Percentiles rank a stretch among this genome's conserved stretches.
Conservation (phyloP, 1,139 yeast genomes). For the Zygotorulaspora mrakii region DNA sequence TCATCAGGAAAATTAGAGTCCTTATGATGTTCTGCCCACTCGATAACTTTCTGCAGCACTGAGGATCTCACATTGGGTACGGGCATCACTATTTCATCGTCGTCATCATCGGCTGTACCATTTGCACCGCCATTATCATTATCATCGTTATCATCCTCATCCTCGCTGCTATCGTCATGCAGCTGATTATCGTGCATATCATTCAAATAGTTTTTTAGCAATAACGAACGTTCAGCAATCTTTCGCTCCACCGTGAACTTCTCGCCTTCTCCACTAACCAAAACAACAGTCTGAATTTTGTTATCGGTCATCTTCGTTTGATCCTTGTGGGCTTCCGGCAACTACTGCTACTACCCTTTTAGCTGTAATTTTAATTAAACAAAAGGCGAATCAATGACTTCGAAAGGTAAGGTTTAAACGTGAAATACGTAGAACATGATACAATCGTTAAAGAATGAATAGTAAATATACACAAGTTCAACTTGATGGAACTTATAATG, state of each 20-base stretch:
- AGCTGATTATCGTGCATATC: constrained; percentile 66
- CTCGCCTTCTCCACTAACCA: constrained; percentile 72
- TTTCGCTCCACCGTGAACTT: constrained; percentile 69
- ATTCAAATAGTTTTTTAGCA: constrained; percentile 86
- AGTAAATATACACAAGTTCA: no score
- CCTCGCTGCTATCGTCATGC: constrained; percentile 34
- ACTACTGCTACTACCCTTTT: neutral
- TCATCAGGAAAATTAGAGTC: constrained; percentile 75
- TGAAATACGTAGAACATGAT: neutral
- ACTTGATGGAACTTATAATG: no score
- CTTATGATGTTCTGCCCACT: constrained; percentile 97
- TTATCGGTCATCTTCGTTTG: constrained; percentile 8
- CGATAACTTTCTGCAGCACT: constrained; percentile 85
- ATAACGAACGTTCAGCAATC: constrained; percentile 85
- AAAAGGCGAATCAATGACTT: no score
- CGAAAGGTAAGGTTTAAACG: no score
- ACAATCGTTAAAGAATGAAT: no score
- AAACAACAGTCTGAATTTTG: constrained; percentile 42
- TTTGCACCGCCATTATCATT: constrained; percentile 44
- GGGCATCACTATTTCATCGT: constrained; percentile 74
- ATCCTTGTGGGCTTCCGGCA: neutral
- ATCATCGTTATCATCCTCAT: constrained; percentile 39
- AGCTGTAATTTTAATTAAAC: no score
- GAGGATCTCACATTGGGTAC: constrained; percentile 85
- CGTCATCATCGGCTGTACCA: constrained; percentile 47